A percentile compares a stretch with the other conserved stretches of the same genome.
Conservation (phyloP, 163 green algal species). For the Chlorella variabilis region DNA sequence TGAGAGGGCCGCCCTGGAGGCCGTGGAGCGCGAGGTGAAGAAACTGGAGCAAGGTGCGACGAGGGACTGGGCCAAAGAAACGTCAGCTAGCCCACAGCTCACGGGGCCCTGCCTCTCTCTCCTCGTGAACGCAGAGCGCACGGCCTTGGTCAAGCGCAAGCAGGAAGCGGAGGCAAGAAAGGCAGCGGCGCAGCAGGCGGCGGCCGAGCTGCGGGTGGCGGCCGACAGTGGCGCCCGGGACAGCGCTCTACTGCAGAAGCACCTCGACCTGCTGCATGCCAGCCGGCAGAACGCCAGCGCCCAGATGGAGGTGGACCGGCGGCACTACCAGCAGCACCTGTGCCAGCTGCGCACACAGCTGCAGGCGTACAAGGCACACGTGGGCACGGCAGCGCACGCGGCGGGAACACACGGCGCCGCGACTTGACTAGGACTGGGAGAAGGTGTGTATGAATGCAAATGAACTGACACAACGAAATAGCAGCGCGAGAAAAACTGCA, state of each 20-base stretch:
- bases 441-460: no score
- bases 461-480: no score
- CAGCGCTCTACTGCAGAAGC: conserved; percentile 27
- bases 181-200: background rate
- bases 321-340: conserved; percentile 22
- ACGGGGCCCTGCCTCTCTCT: no score
- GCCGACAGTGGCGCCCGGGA: background rate
- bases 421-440: no score
- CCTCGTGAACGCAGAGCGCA: background rate
- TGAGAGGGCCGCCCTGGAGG: conserved; percentile 13
- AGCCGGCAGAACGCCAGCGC: background rate
- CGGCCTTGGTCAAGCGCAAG: background rate
- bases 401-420: background rate
- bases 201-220: background rate
- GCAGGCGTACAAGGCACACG: background rate
- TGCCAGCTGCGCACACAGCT: background rate
- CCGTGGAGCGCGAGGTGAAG: conserved; percentile 21
- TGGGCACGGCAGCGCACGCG: background rate
- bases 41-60: conserved; percentile 18
- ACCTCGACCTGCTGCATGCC: conserved; percentile 27
- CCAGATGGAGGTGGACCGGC: conserved; percentile 22
- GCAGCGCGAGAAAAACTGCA: no score
- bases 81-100: no score
- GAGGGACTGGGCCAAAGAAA: no score
- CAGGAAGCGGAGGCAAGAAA: background rate